These are phyloP conservation scores for Leccinum uliginosum DNA, from an alignment of 768 basidiomycete genomes.

Conservation along the genomic window DNA sequence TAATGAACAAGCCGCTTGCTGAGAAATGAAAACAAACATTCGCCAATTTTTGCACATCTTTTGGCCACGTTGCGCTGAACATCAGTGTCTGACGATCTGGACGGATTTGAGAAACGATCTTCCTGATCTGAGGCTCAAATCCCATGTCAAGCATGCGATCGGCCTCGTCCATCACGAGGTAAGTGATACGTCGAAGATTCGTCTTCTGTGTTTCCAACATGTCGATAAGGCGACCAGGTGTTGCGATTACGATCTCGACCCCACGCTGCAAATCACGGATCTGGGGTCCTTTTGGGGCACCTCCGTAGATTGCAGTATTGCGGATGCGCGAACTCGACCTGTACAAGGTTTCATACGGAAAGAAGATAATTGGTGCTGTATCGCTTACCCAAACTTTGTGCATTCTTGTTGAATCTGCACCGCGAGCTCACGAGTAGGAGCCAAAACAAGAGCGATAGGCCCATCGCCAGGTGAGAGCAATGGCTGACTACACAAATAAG, in stretches of 20 bases:
- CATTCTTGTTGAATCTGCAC: conserved; percentile 99
- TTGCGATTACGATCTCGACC: conserved; percentile 98
- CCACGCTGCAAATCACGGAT: conserved; percentile 97
- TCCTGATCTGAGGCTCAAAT: conserved; percentile 99
- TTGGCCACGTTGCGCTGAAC: conserved; percentile 99
- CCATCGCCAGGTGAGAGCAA: conserved; percentile 92
- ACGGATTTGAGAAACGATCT: conserved; percentile 95
- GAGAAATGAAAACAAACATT: conserved; percentile 44
- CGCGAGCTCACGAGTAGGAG: conserved; percentile 96
- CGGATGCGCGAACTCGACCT: conserved; percentile 92
- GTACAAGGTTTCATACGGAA: conserved; percentile 3
- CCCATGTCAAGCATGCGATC: conserved; percentile 99
- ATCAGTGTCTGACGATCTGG: conserved; percentile 98
- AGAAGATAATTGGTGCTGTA: neutral
- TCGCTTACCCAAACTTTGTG: conserved; percentile 87
- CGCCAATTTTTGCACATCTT: conserved; percentile 97
- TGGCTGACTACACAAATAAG: conserved; percentile 62
- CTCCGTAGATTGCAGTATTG: conserved; percentile 98
- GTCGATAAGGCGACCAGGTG: conserved; percentile 98
- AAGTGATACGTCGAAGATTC: conserved; percentile 92
- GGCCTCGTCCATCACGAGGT: conserved; percentile 98
- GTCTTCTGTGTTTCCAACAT: conserved; percentile 98
- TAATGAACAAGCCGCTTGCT: neutral
- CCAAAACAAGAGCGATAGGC: conserved; percentile 93
- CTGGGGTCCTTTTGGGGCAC: conserved; percentile 97